Conservation (phyloP, 177 flowering plant genomes). For the Vitis hybrid region DNA sequence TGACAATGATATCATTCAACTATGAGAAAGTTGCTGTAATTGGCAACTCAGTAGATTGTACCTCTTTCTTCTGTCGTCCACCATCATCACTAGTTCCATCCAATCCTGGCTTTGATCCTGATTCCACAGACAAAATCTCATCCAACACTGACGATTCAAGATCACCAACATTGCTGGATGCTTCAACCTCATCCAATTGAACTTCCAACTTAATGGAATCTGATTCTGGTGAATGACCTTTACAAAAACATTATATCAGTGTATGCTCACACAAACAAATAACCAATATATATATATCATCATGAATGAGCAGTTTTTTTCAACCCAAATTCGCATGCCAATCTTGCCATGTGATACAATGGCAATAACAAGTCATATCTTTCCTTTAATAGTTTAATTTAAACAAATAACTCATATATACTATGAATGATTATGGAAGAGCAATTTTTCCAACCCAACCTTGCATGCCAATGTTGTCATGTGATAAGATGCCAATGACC, state of each 20-base stretch:
- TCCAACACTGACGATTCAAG: constrained; percentile 52
- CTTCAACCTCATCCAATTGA: constrained; percentile 29
- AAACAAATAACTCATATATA: no score
- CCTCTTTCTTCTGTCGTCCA: constrained; percentile 54
- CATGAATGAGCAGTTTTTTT: no score
- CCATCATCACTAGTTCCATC: constrained; percentile 28
- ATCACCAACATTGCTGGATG: constrained; percentile 19
- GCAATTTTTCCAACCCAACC: no score
- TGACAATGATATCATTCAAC: constrained; percentile 1
- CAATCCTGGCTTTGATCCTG: constrained; percentile 21
- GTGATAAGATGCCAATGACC: no score
- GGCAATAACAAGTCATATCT: no score
- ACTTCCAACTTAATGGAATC: constrained; percentile 38
- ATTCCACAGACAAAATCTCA: constrained; percentile 58
- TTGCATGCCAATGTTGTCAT: no score
- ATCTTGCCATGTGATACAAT: no score
- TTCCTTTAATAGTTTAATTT: no score
- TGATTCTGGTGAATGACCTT: constrained; percentile 29
- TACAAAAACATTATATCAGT: constrained; percentile 4
- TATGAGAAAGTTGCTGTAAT: constrained; percentile 6
- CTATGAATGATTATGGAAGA: no score
- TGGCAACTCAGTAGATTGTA: constrained; percentile 18
- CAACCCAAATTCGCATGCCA: no score
- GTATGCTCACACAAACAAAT: no score
- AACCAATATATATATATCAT: no score